phyloP scores from a whole-genome alignment of 2,329 filamentous ascomycete species.

The Ophiostoma ulmi region DNA sequence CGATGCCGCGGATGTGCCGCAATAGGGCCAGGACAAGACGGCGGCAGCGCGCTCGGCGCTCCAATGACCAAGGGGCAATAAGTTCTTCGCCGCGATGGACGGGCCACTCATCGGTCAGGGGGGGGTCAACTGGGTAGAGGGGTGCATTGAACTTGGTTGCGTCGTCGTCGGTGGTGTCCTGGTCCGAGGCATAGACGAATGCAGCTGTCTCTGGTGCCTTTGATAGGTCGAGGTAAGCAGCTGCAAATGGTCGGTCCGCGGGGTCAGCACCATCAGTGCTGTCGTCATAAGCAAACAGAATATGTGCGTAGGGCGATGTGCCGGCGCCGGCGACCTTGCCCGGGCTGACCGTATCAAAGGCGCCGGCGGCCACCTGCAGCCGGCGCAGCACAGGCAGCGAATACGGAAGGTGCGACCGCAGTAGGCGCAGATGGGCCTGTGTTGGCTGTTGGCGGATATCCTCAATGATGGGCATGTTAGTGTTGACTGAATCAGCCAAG shows the following conservation, averaged over 20 bases:
- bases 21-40: constrained; percentile 35
- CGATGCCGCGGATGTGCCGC: constrained; percentile 31
- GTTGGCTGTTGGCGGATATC: constrained; percentile 28
- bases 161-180: constrained; percentile 32
- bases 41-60: constrained; percentile 21
- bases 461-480: constrained; percentile 23
- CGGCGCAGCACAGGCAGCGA: constrained; percentile 59
- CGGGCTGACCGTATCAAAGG: constrained; percentile 20
- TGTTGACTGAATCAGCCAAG: not conserved
- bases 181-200: constrained; percentile 56
- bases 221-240: constrained; percentile 58
- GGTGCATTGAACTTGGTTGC: not conserved
- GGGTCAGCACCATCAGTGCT: not conserved
- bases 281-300: constrained; percentile 37
- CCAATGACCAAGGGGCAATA: constrained; percentile 20
- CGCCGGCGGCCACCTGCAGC: constrained; percentile 46
- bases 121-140: constrained; percentile 26
- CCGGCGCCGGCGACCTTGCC: constrained; percentile 39
- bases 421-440: constrained; percentile 41
- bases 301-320: constrained; percentile 41
- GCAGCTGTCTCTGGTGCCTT: constrained; percentile 58
- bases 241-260: constrained; percentile 41
- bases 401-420: constrained; percentile 50
- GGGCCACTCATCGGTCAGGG: not conserved
- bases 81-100: constrained; percentile 29